These are phyloP conservation scores for Tylopilus plumbeoviolaceoides DNA, from an alignment of 768 basidiomycete genomes.

Conservation along the genomic window DNA sequence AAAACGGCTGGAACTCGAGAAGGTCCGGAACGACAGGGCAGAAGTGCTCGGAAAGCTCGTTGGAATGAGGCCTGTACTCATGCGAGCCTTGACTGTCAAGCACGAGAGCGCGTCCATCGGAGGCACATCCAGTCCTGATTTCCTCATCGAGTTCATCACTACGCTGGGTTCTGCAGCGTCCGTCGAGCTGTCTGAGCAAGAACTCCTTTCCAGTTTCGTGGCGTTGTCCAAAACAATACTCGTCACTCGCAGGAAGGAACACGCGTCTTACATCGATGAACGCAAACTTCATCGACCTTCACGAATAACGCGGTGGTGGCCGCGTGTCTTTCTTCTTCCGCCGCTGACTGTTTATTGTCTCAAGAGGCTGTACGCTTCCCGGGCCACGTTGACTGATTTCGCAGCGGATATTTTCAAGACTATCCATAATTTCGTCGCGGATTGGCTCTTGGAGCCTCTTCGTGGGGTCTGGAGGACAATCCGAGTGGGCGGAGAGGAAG, in stretches of 20 bases:
- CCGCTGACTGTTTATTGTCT: constrained; percentile 54
- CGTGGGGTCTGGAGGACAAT: constrained; percentile 79
- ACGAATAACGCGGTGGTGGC: constrained; percentile 71
- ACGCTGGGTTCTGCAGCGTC: constrained; percentile 18
- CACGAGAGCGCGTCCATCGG: not conserved
- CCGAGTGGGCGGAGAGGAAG: constrained; percentile 70
- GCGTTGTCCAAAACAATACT: constrained; percentile 19
- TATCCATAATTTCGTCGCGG: constrained; percentile 63
- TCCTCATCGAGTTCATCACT: constrained; percentile 22
- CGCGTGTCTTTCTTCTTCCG: constrained; percentile 72
- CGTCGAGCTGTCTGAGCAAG: constrained; percentile 9
- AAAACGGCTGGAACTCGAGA: constrained; percentile 59
- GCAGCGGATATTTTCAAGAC: constrained; percentile 64
- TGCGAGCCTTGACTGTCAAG: constrained; percentile 27
- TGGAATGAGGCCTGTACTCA: constrained; percentile 46
- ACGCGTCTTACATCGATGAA: constrained; percentile 27
- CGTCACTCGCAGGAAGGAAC: constrained; percentile 27
- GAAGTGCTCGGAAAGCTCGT: constrained; percentile 62
- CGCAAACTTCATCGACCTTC: constrained; percentile 61
- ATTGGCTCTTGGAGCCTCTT: constrained; percentile 88
- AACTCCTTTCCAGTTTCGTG: constrained; percentile 10
- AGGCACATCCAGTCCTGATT: constrained; percentile 5
- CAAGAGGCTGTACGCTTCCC: constrained; percentile 52
- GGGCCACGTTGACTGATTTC: constrained; percentile 52
- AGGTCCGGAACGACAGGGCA: constrained; percentile 64